Percentiles rank a stretch among this genome's conserved stretches.
These are phyloP conservation scores for Solanum hybrid DNA, from an alignment of 305 asterid species.

Conservation along the genomic window DNA sequence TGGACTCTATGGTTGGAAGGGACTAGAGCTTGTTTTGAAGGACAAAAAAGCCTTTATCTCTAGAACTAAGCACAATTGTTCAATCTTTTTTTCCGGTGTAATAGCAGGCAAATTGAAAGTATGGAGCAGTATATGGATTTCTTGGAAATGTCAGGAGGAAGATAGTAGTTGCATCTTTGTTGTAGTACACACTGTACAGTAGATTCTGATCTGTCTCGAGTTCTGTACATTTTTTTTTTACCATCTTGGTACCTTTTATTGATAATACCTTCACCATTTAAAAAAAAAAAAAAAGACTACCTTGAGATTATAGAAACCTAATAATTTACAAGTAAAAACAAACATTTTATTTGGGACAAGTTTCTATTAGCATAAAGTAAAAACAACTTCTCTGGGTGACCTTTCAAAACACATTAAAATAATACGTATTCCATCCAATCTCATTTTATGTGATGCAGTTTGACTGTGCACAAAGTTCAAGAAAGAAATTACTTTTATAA, in stretches of 20 bases:
- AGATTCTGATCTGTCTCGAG: not conserved
- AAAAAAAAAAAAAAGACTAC: too few relatives aligned
- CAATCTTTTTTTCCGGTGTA: not conserved
- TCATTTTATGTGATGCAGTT: not conserved
- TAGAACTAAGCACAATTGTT: not conserved
- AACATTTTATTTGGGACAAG: not conserved
- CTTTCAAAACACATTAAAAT: not conserved
- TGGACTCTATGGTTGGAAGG: not conserved
- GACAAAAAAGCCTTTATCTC: not conserved
- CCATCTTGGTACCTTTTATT: not conserved
- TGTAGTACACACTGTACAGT: not conserved
- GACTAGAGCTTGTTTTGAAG: not conserved
- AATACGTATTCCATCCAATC: not conserved
- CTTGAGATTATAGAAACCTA: not conserved
- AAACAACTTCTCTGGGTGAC: not conserved
- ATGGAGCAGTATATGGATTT: not conserved
- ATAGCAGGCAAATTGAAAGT: not conserved
- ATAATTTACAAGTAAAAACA: not conserved
- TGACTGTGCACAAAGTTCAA: not conserved
- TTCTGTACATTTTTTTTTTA: not conserved
- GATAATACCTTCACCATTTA: not conserved
- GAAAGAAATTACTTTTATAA: not conserved
- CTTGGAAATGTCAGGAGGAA: not conserved
- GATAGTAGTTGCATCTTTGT: not conserved
- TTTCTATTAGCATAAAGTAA: not conserved